A percentile compares a stretch with the other conserved stretches of the same genome.
Evolutionary conservation across 2,329 filamentous ascomycete genomes (phyloP).

Genomic region (Paecilomyces dactylethromorphus): DNA sequence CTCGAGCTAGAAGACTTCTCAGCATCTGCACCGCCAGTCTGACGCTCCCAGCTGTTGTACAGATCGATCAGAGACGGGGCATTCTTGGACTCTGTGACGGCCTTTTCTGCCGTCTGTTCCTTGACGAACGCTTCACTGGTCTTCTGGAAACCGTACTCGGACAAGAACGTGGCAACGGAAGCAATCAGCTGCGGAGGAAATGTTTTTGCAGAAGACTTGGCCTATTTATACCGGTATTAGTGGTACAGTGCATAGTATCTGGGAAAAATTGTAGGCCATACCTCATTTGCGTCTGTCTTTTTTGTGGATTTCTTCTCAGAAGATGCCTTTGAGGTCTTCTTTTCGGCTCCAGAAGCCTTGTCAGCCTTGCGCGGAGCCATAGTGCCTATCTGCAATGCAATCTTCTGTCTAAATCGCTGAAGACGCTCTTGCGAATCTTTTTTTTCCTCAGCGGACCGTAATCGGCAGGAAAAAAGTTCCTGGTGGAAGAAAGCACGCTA

Average conservation of each 20-base stretch:
- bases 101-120: slow-evolving; percentile 43
- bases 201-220: slow-evolving; percentile 20
- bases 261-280: not conserved
- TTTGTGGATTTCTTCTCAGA: slow-evolving; percentile 16
- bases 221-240: slow-evolving; percentile 8
- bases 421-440: not conserved
- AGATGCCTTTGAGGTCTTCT: slow-evolving; percentile 3
- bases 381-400: slow-evolving; percentile 1
- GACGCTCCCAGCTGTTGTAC: slow-evolving; percentile 23
- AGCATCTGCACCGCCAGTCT: slow-evolving; percentile 8
- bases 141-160: slow-evolving; percentile 57
- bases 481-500: slow-evolving; percentile 11
- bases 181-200: slow-evolving; percentile 59
- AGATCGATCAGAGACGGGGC: slow-evolving; percentile 36
- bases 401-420: not conserved
- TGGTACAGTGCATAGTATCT: not conserved
- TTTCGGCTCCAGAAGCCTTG: slow-evolving; percentile 14
- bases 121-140: slow-evolving; percentile 58
- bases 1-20: slow-evolving; percentile 10
- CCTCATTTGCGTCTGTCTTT: not conserved
- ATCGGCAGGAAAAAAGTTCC: slow-evolving; percentile 15
- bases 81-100: slow-evolving; percentile 17
- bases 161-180: slow-evolving; percentile 61
- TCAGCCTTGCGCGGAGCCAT: slow-evolving; percentile 22
- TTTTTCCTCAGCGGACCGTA: not conserved